Conservation (phyloP, 2,329 filamentous ascomycete genomes). For the Scleromitrula shiraiana region DNA sequence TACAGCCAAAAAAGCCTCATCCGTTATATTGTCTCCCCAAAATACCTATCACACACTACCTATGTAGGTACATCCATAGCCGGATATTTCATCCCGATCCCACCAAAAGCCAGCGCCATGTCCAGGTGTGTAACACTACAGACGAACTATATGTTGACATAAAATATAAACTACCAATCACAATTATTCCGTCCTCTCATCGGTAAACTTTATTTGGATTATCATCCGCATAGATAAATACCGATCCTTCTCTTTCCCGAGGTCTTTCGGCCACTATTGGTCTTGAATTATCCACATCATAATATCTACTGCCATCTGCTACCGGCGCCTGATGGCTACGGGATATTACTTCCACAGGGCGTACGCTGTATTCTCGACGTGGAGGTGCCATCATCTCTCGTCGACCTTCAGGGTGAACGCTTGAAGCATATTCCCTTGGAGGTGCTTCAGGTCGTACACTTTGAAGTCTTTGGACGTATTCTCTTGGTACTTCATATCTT, state of each 20-base stretch:
- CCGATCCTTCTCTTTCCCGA: conserved; percentile 24
- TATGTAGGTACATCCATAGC: too few relatives aligned
- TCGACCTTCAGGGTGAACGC: conserved; percentile 31
- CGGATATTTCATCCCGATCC: too few relatives aligned
- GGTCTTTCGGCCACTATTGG: conserved; percentile 26
- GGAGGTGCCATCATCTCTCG: conserved; percentile 20
- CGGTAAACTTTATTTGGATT: conserved; percentile 26
- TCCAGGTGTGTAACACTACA: too few relatives aligned
- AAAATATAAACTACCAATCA: neutral
- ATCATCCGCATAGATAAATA: conserved; percentile 27
- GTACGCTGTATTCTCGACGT: conserved; percentile 26
- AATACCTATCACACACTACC: too few relatives aligned
- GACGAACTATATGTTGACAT: too few relatives aligned
- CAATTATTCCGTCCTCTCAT: conserved; percentile 10
- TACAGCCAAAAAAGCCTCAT: too few relatives aligned
- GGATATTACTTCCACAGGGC: conserved; percentile 20
- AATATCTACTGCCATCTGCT: conserved; percentile 23
- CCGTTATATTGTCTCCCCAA: too few relatives aligned
- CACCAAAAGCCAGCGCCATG: too few relatives aligned
- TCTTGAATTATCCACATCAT: conserved; percentile 19
- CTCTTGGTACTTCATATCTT: conserved; percentile 35
- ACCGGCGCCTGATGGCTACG: conserved; percentile 19
- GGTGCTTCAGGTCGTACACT: conserved; percentile 31
- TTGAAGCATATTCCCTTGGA: conserved; percentile 29
- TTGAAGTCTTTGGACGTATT: conserved; percentile 37